These are phyloP conservation scores for Cucurbitaria berberidis DNA, from an alignment of 2,329 filamentous ascomycete genomes.

Conservation along the genomic window DNA sequence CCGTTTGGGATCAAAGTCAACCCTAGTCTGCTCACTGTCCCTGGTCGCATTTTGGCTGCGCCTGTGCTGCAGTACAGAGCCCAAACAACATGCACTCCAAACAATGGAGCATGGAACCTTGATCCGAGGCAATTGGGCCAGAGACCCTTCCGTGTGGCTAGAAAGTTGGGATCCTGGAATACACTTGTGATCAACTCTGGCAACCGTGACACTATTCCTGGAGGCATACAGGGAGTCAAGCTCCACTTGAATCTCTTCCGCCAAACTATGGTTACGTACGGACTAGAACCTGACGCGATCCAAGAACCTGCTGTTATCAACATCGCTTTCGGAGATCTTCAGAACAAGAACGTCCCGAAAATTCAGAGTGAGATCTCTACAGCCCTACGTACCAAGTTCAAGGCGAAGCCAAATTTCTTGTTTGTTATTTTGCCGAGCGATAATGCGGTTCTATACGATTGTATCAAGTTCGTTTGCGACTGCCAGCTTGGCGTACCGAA, in stretches of 20 bases:
- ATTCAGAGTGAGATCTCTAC: constrained; percentile 65
- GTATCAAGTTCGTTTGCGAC: constrained; percentile 72
- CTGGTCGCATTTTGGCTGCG: constrained; percentile 68
- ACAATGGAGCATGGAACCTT: constrained; percentile 75
- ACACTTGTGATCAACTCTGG: constrained; percentile 41
- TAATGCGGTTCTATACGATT: constrained; percentile 46
- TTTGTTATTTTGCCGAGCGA: constrained; percentile 41
- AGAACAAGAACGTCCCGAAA: constrained; percentile 51
- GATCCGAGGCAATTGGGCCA: constrained; percentile 24
- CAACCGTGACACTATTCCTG: constrained; percentile 20
- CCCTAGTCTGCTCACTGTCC: constrained; percentile 71
- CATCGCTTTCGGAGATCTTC: constrained; percentile 16
- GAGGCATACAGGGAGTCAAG: constrained; percentile 15
- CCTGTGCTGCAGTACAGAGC: constrained; percentile 67
- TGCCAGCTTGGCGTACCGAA: constrained; percentile 67
- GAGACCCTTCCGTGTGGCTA: constrained; percentile 34
- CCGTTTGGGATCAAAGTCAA: constrained; percentile 69
- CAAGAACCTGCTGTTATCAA: constrained; percentile 13
- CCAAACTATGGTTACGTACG: constrained; percentile 28
- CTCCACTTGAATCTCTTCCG: constrained; percentile 22
- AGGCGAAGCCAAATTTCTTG: constrained; percentile 33
- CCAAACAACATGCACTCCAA: constrained; percentile 42
- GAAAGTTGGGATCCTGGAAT: constrained; percentile 31
- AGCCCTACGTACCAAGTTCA: constrained; percentile 55
- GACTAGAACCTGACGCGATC: constrained; percentile 26